phyloP scores from a whole-genome alignment of 257 asterid genomes.

The Hygrophila difformis region DNA sequence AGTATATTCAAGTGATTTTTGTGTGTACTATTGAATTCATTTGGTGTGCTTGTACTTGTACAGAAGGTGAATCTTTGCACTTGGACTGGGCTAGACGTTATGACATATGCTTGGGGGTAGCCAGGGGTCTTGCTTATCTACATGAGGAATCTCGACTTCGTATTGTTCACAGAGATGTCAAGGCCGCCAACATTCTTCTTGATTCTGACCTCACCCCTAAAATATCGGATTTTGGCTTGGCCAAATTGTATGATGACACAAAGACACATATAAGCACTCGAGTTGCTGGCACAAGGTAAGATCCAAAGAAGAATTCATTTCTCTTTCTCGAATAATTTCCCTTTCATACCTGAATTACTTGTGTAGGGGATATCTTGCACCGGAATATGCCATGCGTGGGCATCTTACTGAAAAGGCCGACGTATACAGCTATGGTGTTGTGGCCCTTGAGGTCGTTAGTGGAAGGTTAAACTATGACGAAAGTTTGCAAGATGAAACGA shows the following conservation, averaged over 20 bases:
- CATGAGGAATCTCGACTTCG: constrained; percentile 65
- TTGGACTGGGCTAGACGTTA: constrained; percentile 72
- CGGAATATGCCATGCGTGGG: too few relatives aligned
- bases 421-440: too few relatives aligned
- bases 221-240: constrained; percentile 72
- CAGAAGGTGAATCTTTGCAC: constrained; percentile 34
- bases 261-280: constrained; percentile 79
- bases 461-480: too few relatives aligned
- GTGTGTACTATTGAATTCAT: not conserved
- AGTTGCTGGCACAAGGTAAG: too few relatives aligned
- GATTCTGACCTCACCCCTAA: constrained; percentile 55
- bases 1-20: not conserved
- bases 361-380: too few relatives aligned
- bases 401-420: too few relatives aligned
- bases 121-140: constrained; percentile 70
- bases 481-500: too few relatives aligned
- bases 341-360: too few relatives aligned
- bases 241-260: constrained; percentile 61
- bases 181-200: constrained; percentile 69
- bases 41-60: constrained; percentile 18
- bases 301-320: too few relatives aligned
- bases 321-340: too few relatives aligned
- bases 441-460: too few relatives aligned
- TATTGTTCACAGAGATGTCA: constrained; percentile 67
- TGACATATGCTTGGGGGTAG: constrained; percentile 76